These are phyloP conservation scores for Fusarium sp. DNA, from an alignment of 2,329 filamentous ascomycete genomes.

Conservation along the genomic window DNA sequence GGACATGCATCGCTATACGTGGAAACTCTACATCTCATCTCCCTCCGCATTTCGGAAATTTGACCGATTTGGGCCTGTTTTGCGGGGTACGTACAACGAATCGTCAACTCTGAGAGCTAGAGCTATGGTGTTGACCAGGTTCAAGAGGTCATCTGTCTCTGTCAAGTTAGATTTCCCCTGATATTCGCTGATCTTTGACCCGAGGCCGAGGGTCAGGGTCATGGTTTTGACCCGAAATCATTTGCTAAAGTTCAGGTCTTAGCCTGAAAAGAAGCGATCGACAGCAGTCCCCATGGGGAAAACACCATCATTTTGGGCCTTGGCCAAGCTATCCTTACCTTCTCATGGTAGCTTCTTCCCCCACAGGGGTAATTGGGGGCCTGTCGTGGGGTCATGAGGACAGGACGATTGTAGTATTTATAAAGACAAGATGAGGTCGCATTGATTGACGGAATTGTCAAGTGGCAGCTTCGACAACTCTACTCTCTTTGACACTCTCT, in stretches of 20 bases:
- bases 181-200: constrained; percentile 33
- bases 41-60: constrained; percentile 31
- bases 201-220: constrained; percentile 33
- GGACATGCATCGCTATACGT: constrained; percentile 33
- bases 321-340: constrained; percentile 26
- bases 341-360: constrained; percentile 34
- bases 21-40: constrained; percentile 25
- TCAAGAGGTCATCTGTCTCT: constrained; percentile 17
- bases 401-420: not conserved
- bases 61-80: constrained; percentile 25
- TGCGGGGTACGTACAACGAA: constrained; percentile 20
- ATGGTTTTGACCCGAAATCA: constrained; percentile 17
- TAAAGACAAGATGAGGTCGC: constrained; percentile 29
- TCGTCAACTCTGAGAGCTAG: constrained; percentile 2
- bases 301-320: constrained; percentile 20
- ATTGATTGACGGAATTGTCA: constrained; percentile 6
- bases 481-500: not conserved
- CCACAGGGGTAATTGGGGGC: constrained; percentile 41
- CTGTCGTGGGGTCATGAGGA: constrained; percentile 31
- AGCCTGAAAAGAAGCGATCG: constrained; percentile 37
- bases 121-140: constrained; percentile 12
- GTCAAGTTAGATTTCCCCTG: constrained; percentile 20
- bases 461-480: constrained; percentile 8
- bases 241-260: constrained; percentile 21
- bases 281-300: constrained; percentile 42